Percentiles rank a stretch among this genome's conserved stretches.
Evolutionary conservation across 192 early-diverging fungal genomes (phyloP).

Genomic region (Helicostylum pulchrum): DNA sequence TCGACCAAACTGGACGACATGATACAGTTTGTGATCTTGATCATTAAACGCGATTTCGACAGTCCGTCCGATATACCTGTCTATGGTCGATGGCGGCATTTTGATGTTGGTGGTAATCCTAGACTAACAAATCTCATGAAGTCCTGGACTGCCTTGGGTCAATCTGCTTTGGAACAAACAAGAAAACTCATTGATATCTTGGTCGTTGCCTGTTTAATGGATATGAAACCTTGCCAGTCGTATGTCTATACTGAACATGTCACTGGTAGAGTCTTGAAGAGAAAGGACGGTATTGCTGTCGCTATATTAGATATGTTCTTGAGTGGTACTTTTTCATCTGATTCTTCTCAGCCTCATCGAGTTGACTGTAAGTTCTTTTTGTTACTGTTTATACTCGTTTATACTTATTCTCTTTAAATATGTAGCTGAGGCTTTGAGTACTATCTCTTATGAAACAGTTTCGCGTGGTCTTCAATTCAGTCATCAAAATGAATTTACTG

Average conservation of each 20-base stretch:
- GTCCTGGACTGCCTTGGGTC: conserved; percentile 42
- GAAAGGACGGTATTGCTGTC: conserved; percentile 85
- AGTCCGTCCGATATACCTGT: conserved; percentile 74
- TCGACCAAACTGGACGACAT: conserved; percentile 61
- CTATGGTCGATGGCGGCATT: conserved; percentile 88
- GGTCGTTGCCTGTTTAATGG: conserved; percentile 83
- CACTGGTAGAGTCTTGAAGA: conserved; percentile 44
- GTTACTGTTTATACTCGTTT: not conserved
- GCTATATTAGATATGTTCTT: conserved; percentile 84
- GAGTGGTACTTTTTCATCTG: conserved; percentile 70
- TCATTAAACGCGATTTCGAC: conserved; percentile 40
- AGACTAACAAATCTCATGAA: conserved; percentile 49
- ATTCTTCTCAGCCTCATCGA: conserved; percentile 55
- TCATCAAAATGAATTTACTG: conserved; percentile 72
- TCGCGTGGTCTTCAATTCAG: conserved; percentile 71
- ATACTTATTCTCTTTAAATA: not conserved
- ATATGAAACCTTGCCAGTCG: conserved; percentile 77
- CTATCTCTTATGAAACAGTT: conserved; percentile 50
- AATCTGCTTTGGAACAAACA: conserved; percentile 50
- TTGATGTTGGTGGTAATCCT: conserved; percentile 54
- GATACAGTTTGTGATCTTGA: conserved; percentile 57
- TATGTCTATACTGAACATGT: conserved; percentile 70
- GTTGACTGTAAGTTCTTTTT: conserved; percentile 62
- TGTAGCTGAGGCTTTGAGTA: conserved; percentile 50
- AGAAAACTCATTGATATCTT: conserved; percentile 81